Evolutionary conservation across 2,329 filamentous ascomycete genomes (phyloP).

Genomic region (Fusarium continuum): DNA sequence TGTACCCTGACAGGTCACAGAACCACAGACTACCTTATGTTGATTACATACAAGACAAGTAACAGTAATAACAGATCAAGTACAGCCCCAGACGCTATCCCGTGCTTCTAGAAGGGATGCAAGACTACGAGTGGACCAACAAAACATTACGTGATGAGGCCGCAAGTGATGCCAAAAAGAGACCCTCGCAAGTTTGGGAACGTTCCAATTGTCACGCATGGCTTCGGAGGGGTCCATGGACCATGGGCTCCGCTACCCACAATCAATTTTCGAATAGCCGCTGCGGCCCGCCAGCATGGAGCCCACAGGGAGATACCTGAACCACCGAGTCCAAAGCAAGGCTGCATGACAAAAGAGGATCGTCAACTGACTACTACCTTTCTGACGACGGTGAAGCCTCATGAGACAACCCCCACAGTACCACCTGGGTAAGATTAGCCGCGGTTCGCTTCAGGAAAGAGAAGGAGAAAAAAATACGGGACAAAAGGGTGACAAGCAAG

Average conservation of each 20-base stretch:
- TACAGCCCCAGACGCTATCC: not conserved
- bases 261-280: slow-evolving; percentile 35
- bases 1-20: not conserved
- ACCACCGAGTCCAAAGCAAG: slow-evolving; percentile 26
- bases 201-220: slow-evolving; percentile 20
- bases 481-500: not conserved
- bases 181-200: slow-evolving; percentile 20
- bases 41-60: not conserved
- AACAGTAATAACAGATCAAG: not conserved
- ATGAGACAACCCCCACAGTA: slow-evolving; percentile 10
- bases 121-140: slow-evolving; percentile 31
- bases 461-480: no score
- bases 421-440: slow-evolving; percentile 20
- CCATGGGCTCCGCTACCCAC: slow-evolving; percentile 30
- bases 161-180: slow-evolving; percentile 13
- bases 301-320: slow-evolving; percentile 31
- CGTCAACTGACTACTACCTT: slow-evolving; percentile 20
- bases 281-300: slow-evolving; percentile 42
- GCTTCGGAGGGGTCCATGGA: slow-evolving; percentile 13
- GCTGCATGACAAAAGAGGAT: slow-evolving; percentile 30
- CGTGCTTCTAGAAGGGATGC: not conserved
- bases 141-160: slow-evolving; percentile 32
- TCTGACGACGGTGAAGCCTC: slow-evolving; percentile 8
- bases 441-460: slow-evolving; percentile 16
- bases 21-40: not conserved